Conservation (phyloP, 495 filamentous ascomycete genomes). For the Tuber melanosporum region DNA sequence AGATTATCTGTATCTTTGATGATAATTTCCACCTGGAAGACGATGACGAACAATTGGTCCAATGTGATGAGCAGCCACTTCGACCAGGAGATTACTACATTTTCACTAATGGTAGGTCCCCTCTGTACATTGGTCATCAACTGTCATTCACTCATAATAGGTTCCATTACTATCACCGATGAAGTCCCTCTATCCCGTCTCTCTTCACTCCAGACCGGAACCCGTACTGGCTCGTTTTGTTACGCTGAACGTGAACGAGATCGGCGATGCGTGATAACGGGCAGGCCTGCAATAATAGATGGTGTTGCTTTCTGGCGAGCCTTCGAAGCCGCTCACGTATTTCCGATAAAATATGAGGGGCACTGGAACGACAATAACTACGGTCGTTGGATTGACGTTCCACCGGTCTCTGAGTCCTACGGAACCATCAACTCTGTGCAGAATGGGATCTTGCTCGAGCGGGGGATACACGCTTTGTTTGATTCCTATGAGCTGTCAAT, state of each 20-base stretch:
- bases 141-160: no score
- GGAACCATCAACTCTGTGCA: constrained; percentile 42
- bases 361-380: constrained; percentile 40
- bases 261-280: constrained; percentile 42
- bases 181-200: constrained; percentile 38
- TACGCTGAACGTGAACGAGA: constrained; percentile 33
- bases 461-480: constrained; percentile 43
- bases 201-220: constrained; percentile 34
- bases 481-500: constrained; percentile 39
- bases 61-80: constrained; percentile 37
- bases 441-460: constrained; percentile 35
- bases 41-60: constrained; percentile 35
- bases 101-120: constrained; percentile 19
- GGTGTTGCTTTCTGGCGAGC: constrained; percentile 16
- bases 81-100: constrained; percentile 42
- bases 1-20: constrained; percentile 34
- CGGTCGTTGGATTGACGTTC: constrained; percentile 42
- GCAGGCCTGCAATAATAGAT: constrained; percentile 7
- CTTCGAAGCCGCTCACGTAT: constrained; percentile 44
- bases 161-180: constrained; percentile 38
- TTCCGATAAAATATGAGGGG: constrained; percentile 43
- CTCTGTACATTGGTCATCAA: no score
- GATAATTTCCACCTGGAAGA: constrained; percentile 33
- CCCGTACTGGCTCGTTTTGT: constrained; percentile 24
- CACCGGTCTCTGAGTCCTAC: constrained; percentile 9